A percentile compares a stretch with the other conserved stretches of the same genome.
phyloP scores from a whole-genome alignment of 1,139 yeast genomes.

The Sugiyamaella japonica region DNA sequence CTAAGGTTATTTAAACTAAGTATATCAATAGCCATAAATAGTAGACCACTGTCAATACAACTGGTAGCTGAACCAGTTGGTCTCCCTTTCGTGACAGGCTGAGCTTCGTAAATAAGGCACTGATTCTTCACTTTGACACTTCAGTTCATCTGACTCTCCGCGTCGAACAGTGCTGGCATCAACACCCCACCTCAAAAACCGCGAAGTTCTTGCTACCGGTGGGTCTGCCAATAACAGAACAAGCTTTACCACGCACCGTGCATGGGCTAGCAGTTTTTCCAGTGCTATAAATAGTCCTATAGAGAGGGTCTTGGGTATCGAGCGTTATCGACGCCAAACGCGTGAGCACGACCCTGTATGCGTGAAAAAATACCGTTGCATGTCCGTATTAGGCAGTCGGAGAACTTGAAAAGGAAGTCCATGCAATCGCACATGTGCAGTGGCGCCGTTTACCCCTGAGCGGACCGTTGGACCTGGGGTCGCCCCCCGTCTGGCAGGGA shows the following conservation, averaged over 20 bases:
- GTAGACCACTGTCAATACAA: background rate
- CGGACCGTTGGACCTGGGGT: background rate
- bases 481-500: no score
- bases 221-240: no score
- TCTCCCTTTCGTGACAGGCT: no score
- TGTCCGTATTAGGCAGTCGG: background rate
- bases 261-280: no score
- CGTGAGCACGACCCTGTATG: background rate
- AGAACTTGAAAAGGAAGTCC: background rate
- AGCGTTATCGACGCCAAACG: background rate
- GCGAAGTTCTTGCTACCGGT: no score
- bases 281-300: background rate
- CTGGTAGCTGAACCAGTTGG: no score
- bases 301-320: background rate
- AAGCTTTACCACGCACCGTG: no score
- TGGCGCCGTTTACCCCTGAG: background rate
- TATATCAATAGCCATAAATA: background rate
- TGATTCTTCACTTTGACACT: no score
- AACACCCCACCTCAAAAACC: no score
- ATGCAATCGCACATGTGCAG: background rate
- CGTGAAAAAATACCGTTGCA: background rate
- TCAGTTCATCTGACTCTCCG: no score
- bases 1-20: background rate
- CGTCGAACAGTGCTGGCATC: no score
- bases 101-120: no score